These are phyloP conservation scores for Daldinia vernicosa DNA, from an alignment of 495 filamentous ascomycete species.

Conservation along the genomic window DNA sequence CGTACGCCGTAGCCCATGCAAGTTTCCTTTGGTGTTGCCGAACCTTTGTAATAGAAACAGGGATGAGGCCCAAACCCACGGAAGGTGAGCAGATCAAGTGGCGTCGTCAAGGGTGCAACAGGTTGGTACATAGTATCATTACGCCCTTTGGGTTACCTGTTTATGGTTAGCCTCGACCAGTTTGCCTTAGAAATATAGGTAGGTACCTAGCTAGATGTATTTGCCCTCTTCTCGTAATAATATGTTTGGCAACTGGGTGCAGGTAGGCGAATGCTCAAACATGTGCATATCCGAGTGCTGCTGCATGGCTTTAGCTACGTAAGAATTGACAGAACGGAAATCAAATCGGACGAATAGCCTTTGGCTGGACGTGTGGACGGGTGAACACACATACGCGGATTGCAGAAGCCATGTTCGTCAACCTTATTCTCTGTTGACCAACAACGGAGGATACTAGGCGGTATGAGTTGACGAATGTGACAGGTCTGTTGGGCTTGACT, in stretches of 20 bases:
- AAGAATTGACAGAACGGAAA: constrained; percentile 35
- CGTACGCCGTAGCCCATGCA: constrained; percentile 42
- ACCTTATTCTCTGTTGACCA: constrained; percentile 35
- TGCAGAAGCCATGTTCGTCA: constrained; percentile 22
- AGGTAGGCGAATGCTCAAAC: constrained; percentile 26
- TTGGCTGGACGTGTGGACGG: constrained; percentile 4
- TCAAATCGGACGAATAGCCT: constrained; percentile 27
- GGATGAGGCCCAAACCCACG: constrained; percentile 40
- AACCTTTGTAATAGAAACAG: constrained; percentile 42
- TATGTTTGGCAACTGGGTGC: constrained; percentile 32
- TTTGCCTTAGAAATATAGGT: constrained; percentile 1
- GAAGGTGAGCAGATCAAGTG: constrained; percentile 38
- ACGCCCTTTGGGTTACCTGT: constrained; percentile 20
- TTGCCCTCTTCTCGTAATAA: constrained; percentile 14
- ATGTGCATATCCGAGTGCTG: constrained; percentile 32
- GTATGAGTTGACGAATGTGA: constrained; percentile 35
- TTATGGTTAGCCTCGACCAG: constrained; percentile 25
- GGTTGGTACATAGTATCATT: constrained; percentile 31
- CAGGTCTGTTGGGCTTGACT: constrained; percentile 24
- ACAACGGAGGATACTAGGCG: constrained; percentile 14
- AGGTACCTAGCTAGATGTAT: not conserved
- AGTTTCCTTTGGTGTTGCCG: constrained; percentile 42
- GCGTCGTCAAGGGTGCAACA: constrained; percentile 38
- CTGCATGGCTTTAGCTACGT: constrained; percentile 25
- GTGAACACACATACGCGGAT: constrained; percentile 8